phyloP scores from a whole-genome alignment of 495 filamentous ascomycete genomes.

The Hyaloscypha finlandica region DNA sequence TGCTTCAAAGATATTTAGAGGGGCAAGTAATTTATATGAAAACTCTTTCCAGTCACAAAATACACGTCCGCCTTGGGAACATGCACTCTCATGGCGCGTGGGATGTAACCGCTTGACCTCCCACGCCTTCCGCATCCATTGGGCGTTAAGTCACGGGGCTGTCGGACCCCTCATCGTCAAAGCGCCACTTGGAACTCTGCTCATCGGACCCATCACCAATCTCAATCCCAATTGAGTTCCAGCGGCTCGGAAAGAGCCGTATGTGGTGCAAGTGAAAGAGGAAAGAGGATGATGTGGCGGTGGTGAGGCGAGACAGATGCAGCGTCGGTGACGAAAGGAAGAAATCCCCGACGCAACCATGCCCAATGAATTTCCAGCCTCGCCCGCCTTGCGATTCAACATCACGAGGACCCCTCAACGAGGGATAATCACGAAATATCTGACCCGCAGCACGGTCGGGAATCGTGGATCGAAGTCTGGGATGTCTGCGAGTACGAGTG shows the following conservation, averaged over 20 bases:
- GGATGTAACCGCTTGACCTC: neutral
- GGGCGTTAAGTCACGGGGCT: conserved; percentile 8
- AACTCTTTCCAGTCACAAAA: neutral
- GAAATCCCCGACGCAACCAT: neutral
- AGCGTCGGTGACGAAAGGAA: neutral
- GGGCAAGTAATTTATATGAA: neutral
- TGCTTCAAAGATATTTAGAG: neutral
- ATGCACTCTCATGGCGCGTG: neutral
- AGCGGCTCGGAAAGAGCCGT: neutral
- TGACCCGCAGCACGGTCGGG: neutral
- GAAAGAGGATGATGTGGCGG: neutral
- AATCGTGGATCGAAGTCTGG: neutral
- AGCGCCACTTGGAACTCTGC: conserved; percentile 4
- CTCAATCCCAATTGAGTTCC: neutral
- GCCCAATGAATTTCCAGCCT: conserved; percentile 12
- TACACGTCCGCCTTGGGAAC: neutral
- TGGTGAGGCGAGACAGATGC: neutral
- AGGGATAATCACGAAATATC: neutral
- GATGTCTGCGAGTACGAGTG: conserved; percentile 15
- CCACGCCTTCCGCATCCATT: conserved; percentile 3
- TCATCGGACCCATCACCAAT: neutral
- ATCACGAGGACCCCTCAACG: conserved; percentile 3
- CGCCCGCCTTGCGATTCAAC: conserved; percentile 18
- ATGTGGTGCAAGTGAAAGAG: neutral
- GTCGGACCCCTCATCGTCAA: neutral